Conservation (phyloP, 805 yeast genomes). For the Metschnikowia amazonensis region DNA sequence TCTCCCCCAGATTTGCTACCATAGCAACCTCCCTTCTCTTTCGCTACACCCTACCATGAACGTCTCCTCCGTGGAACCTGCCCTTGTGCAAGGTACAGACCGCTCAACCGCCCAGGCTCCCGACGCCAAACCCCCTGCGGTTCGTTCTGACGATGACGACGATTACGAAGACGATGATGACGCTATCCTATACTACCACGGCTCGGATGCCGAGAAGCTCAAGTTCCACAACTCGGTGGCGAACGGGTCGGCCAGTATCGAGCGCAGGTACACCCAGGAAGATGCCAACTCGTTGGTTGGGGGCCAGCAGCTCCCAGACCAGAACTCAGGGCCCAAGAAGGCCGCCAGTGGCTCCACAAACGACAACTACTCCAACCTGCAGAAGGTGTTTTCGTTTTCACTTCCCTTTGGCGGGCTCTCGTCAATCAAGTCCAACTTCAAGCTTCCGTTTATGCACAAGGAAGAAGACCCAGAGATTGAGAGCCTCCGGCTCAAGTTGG, state of each 20-base stretch:
- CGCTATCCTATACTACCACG: neutral
- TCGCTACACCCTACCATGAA: neutral
- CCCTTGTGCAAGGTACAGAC: slow-evolving; percentile 1
- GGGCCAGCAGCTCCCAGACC: slow-evolving; percentile 32
- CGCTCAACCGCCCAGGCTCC: neutral
- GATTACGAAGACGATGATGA: slow-evolving; percentile 4
- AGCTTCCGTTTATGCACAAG: slow-evolving; percentile 21
- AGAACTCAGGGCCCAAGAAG: neutral
- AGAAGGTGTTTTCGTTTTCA: slow-evolving; percentile 52
- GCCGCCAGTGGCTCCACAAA: neutral
- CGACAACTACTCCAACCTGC: slow-evolving; percentile 11
- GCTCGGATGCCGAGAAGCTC: neutral
- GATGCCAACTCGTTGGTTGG: slow-evolving; percentile 52
- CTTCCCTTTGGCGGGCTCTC: slow-evolving; percentile 54
- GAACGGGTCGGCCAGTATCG: neutral
- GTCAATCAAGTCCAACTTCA: slow-evolving; percentile 21
- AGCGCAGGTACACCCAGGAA: slow-evolving; percentile 16
- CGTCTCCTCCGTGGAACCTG: slow-evolving; percentile 3
- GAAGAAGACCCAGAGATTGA: slow-evolving; percentile 17
- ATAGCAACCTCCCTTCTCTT: neutral
- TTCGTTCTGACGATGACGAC: slow-evolving; percentile 3
- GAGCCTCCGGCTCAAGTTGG: slow-evolving; percentile 39
- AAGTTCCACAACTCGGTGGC: neutral
- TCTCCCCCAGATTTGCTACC: too few species aligned
- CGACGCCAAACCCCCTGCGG: neutral